A percentile compares a stretch with the other conserved stretches of the same genome.
Conservation (phyloP, 78 protist genomes). For the Pigoraptor vietnamica region DNA sequence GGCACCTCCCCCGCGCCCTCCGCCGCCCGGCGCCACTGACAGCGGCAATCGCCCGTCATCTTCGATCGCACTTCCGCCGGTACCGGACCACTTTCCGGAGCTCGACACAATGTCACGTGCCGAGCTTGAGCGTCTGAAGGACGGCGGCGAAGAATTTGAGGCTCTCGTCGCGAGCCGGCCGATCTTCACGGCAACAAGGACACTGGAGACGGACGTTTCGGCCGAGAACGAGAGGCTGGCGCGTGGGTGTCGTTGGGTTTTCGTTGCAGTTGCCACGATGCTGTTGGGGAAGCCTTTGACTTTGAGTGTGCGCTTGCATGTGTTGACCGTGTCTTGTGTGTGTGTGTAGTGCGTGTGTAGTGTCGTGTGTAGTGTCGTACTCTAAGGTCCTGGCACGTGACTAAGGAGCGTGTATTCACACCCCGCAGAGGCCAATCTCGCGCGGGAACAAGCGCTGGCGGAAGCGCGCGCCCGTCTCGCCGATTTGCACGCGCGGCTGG, state of each 20-base stretch:
- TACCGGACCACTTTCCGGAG: not conserved
- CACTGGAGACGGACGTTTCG: not conserved
- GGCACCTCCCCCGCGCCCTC: not conserved
- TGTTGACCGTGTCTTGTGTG: too few relatives aligned
- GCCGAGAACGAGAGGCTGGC: not conserved
- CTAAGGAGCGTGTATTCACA: too few relatives aligned
- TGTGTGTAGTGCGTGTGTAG: too few relatives aligned
- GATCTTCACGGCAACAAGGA: not conserved
- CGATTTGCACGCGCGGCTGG: not conserved
- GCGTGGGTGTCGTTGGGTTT: not conserved
- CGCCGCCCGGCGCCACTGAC: not conserved
- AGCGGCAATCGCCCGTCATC: not conserved
- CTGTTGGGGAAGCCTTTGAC: too few relatives aligned
- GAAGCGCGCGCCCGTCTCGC: not conserved
- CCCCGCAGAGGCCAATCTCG: not conserved
- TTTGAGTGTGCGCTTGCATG: too few relatives aligned
- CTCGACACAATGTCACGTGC: not conserved
- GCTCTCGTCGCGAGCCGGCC: not conserved
- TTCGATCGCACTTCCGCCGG: not conserved
- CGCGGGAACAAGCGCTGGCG: not conserved
- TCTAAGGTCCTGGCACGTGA: too few relatives aligned
- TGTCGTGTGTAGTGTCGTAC: too few relatives aligned
- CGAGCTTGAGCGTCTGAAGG: not conserved
- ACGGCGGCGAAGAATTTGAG: not conserved
- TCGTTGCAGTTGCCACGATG: too few relatives aligned